These are phyloP conservation scores for Lachancea waltii DNA, from an alignment of 805 yeast species.

Conservation along the genomic window DNA sequence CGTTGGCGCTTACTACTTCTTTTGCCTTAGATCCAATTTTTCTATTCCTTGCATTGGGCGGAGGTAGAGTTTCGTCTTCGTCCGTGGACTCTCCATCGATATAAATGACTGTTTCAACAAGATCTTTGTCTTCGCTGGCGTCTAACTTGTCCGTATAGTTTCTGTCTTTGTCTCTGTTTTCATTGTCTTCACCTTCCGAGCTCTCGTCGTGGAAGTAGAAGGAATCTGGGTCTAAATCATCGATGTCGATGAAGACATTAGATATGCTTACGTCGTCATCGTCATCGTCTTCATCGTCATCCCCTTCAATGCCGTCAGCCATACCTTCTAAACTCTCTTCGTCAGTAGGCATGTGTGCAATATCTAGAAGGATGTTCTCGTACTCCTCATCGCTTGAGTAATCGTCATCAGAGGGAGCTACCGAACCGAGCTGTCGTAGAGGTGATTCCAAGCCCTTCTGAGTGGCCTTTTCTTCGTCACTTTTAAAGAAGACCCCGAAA, in stretches of 20 bases:
- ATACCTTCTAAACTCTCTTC: slow-evolving; percentile 24
- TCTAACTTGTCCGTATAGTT: slow-evolving; percentile 10
- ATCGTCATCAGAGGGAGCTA: slow-evolving; percentile 20
- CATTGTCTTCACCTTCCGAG: slow-evolving; percentile 32
- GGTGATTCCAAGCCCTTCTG: slow-evolving; percentile 20
- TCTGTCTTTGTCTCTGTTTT: slow-evolving; percentile 1
- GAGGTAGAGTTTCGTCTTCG: slow-evolving; percentile 80
- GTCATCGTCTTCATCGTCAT: slow-evolving; percentile 26
- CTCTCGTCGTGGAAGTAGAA: slow-evolving; percentile 39
- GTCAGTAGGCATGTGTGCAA: slow-evolving; percentile 32
- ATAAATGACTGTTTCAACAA: slow-evolving; percentile 30
- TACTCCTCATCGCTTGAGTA: slow-evolving; percentile 28
- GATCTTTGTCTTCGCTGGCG: slow-evolving; percentile 27
- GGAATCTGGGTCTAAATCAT: slow-evolving; percentile 34
- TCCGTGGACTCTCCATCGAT: slow-evolving; percentile 89
- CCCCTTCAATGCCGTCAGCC: slow-evolving; percentile 16
- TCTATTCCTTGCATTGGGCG: slow-evolving; percentile 47
- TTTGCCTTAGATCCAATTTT: slow-evolving; percentile 74
- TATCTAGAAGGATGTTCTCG: slow-evolving; percentile 31
- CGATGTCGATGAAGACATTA: slow-evolving; percentile 35
- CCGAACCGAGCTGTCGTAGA: slow-evolving; percentile 19
- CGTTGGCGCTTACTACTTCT: slow-evolving; percentile 83
- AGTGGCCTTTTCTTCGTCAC: slow-evolving; percentile 24
- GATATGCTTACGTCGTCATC: slow-evolving; percentile 36
- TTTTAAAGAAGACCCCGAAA: slow-evolving; percentile 30